Base-by-base conservation (phyloP, 495 filamentous ascomycete species). In the Penicillium cinerascens region DNA sequence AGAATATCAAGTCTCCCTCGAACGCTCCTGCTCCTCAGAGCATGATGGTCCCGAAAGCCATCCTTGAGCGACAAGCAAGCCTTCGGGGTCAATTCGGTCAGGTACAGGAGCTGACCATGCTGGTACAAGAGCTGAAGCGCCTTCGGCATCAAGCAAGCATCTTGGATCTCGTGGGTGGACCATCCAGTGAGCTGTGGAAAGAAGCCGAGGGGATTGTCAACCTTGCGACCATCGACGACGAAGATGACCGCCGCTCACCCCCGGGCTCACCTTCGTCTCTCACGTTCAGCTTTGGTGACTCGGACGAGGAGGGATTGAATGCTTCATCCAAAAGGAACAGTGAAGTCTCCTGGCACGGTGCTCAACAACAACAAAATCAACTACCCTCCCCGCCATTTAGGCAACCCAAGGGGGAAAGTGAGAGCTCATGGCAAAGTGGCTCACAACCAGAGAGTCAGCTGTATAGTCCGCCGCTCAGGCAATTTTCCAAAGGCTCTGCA, bases 201-300 rank as follows among this genome's bases (percentile, higher is more conserved):
- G 90, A 95, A 67, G 90, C 90, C 6, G 89, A 95, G 63, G 85
- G 87, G 15, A 92, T 95, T 42, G 90, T 95, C 57, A 87, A 88
- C 26, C 75, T 95, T 9, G 90, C 90, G 27, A 91, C 88, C 2
- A 82, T 90, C 27, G 87, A 93, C 51, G 88, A 93, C 42, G 89
- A 92, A 36, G 81, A 87, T 17, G 68, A 74, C 22, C 66, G 66
- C 17, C 64, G 68, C 22, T 72, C 77, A 0, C 74, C 76, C 9
- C 76, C 79, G 13, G 63, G 70, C 10, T 81, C 79, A 6, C 78
- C 79, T 2, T 74, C 70, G 8, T 80, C 78, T 6, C 71, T 79
- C 16, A 76, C 68, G 11, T 75, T 78, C 53, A 80, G 78, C 40
- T 78, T 79, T 49, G 79, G 84, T 41, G 77, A 75, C 49, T 86